These are phyloP conservation scores for Xylaria intraflava DNA, from an alignment of 495 filamentous ascomycete genomes.

Conservation along the genomic window DNA sequence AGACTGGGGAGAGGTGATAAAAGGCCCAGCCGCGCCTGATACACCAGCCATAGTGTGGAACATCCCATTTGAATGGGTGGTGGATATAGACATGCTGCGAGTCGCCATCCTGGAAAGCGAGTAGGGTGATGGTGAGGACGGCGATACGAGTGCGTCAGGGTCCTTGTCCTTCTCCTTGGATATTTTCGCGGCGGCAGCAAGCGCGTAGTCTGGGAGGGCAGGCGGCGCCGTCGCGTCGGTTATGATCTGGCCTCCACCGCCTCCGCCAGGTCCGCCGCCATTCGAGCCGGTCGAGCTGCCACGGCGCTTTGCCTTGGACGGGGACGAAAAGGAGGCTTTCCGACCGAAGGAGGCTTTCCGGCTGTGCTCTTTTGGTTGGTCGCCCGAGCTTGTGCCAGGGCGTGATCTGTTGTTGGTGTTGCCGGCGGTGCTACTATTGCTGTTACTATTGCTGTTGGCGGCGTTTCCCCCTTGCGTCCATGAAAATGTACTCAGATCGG, in stretches of 20 bases:
- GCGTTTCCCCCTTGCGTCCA: neutral
- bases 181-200: slow-evolving; percentile 35
- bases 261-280: slow-evolving; percentile 15
- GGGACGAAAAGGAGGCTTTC: slow-evolving; percentile 37
- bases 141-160: slow-evolving; percentile 26
- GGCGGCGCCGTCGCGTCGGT: slow-evolving; percentile 34
- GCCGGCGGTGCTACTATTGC: slow-evolving; percentile 14
- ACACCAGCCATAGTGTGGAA: slow-evolving; percentile 25
- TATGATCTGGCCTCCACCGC: slow-evolving; percentile 19
- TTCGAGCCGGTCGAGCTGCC: slow-evolving; percentile 29
- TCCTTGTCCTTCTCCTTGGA: slow-evolving; percentile 16
- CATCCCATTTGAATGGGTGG: slow-evolving; percentile 21
- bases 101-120: slow-evolving; percentile 40
- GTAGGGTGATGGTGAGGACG: slow-evolving; percentile 27
- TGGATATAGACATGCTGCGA: slow-evolving; percentile 25
- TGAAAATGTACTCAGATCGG: neutral
- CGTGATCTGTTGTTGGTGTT: slow-evolving; percentile 26
- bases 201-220: slow-evolving; percentile 33
- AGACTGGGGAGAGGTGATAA: slow-evolving; percentile 24
- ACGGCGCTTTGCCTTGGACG: slow-evolving; percentile 33
- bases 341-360: slow-evolving; percentile 38
- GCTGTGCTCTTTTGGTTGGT: slow-evolving; percentile 37
- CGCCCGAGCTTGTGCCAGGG: slow-evolving; percentile 36
- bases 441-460: slow-evolving; percentile 4
- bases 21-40: slow-evolving; percentile 5